Percentiles rank a stretch among this genome's conserved stretches.
These are phyloP conservation scores for Pulveroboletus frians DNA, from an alignment of 768 basidiomycete genomes.

Conservation along the genomic window DNA sequence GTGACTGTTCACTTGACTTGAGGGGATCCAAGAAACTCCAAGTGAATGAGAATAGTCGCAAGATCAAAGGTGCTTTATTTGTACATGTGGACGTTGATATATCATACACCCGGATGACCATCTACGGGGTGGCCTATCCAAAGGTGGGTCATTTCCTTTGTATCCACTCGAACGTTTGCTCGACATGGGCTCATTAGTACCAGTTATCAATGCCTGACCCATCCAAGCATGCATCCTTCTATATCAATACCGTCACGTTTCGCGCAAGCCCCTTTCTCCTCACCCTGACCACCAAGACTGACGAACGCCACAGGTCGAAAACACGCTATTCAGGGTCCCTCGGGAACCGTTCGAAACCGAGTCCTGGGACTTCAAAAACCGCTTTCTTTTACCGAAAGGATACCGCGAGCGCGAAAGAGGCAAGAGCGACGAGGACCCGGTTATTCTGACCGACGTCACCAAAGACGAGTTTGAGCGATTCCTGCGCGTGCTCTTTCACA, in stretches of 20 bases:
- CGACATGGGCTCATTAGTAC: too few relatives aligned
- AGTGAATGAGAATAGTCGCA: too few relatives aligned
- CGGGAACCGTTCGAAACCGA: slow-evolving; percentile 11
- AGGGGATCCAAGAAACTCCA: too few relatives aligned
- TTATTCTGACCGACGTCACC: slow-evolving; percentile 9
- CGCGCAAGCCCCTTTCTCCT: slow-evolving; percentile 1
- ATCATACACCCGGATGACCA: too few relatives aligned
- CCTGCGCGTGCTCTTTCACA: slow-evolving; percentile 10
- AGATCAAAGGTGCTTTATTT: too few relatives aligned
- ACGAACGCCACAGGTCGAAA: slow-evolving; percentile 14
- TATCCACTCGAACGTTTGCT: too few relatives aligned
- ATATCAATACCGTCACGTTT: slow-evolving; percentile 13
- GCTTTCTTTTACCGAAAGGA: slow-evolving; percentile 15
- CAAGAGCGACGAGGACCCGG: slow-evolving; percentile 10
- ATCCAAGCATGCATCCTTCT: slow-evolving; percentile 3
- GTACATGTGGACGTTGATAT: too few relatives aligned
- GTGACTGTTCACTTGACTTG: too few relatives aligned
- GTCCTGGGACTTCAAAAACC: slow-evolving; percentile 16
- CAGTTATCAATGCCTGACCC: neutral
- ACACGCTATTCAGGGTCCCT: slow-evolving; percentile 17
- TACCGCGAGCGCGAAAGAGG: slow-evolving; percentile 7
- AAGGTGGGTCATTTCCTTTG: too few relatives aligned
- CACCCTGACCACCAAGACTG: neutral
- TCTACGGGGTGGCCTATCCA: too few relatives aligned
- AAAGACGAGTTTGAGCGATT: slow-evolving; percentile 17